These are phyloP conservation scores for Chaetoscypha palmicola DNA, from an alignment of 2,329 filamentous ascomycete species.

Conservation along the genomic window DNA sequence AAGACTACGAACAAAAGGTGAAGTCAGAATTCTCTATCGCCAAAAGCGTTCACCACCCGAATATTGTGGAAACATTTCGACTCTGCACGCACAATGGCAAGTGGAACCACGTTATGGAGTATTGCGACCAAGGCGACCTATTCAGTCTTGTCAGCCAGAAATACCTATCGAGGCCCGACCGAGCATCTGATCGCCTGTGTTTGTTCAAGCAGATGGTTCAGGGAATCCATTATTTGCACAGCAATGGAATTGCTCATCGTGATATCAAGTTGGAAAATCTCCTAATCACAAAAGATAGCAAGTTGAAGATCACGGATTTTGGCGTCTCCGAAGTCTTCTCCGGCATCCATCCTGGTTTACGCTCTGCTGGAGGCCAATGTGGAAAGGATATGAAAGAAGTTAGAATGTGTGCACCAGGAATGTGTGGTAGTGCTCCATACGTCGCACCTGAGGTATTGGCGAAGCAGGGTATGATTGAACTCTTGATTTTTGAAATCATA, in stretches of 20 bases:
- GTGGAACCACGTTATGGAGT: constrained; percentile 94
- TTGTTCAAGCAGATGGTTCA: constrained; percentile 85
- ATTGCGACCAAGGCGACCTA: constrained; percentile 75
- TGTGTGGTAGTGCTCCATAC: constrained; percentile 80
- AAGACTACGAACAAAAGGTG: constrained; percentile 81
- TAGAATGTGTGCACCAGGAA: constrained; percentile 67
- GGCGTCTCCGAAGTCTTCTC: constrained; percentile 82
- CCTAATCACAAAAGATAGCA: constrained; percentile 69
- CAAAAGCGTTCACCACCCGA: constrained; percentile 77
- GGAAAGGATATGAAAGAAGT: constrained; percentile 65
- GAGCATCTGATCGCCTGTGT: constrained; percentile 64
- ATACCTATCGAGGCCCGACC: constrained; percentile 58
- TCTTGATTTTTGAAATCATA: neutral
- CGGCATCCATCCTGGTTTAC: constrained; percentile 71
- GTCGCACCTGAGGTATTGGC: constrained; percentile 78
- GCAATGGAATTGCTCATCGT: constrained; percentile 78
- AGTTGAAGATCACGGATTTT: constrained; percentile 88
- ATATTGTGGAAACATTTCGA: constrained; percentile 69
- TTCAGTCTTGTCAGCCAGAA: constrained; percentile 67
- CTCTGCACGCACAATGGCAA: constrained; percentile 67
- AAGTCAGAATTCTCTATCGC: constrained; percentile 87
- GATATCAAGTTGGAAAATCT: constrained; percentile 90
- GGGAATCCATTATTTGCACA: constrained; percentile 75
- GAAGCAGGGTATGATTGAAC: constrained; percentile 44
- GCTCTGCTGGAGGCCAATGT: constrained; percentile 65